Base-by-base conservation (phyloP, 495 filamentous ascomycete genomes). In the Tetracladium marchalianum region DNA sequence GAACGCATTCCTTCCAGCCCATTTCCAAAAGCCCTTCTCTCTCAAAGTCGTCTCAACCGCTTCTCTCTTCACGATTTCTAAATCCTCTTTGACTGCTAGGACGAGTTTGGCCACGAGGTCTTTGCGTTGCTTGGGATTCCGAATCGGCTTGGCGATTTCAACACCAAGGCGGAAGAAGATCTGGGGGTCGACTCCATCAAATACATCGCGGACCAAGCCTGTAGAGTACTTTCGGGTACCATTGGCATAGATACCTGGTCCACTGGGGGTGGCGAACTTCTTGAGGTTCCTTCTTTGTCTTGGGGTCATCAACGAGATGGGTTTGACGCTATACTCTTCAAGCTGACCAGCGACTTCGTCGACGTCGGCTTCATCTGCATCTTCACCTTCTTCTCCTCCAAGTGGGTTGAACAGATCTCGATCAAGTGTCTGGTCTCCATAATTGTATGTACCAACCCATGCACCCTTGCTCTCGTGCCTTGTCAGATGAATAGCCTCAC, bases 111-210 rank as follows among this genome's bases (percentile, higher is more conserved):
- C 17, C 12, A 56, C 38, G 1, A 59, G 43, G 4, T 53, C 53
- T 35, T 51, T 59, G 2, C 56, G 43, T 34, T 32, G 27, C 24
- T 48, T 52, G 5, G 45, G 43, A 13, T 43, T 56, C 5, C 35
- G 33, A 9, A 6, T 9, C 3, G 49, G 43, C 18, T 51, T 27
- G 12, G 27, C 27, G 18, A 59, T 34, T 40, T 53, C 38, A n/a
- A 59, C 24, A 13, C 46, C 43, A 27, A 59, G 47, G 11, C 56
- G 49, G 11, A 39, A 36, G 39, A 59, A 59, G n/a, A 59, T 59
- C 11, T 47, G 35, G 10, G 49, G 52, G 34, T 55, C 50, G 7
- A 56, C 10, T 13, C 47, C 47, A 47, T 44, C 31, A 12, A 35
- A 51, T n/a, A 43, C 39, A 47, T 53, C 41, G 1, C 11, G 16